Base-by-base conservation (phyloP, 2,329 filamentous ascomycete genomes). In the Trichoderma atroviride region DNA sequence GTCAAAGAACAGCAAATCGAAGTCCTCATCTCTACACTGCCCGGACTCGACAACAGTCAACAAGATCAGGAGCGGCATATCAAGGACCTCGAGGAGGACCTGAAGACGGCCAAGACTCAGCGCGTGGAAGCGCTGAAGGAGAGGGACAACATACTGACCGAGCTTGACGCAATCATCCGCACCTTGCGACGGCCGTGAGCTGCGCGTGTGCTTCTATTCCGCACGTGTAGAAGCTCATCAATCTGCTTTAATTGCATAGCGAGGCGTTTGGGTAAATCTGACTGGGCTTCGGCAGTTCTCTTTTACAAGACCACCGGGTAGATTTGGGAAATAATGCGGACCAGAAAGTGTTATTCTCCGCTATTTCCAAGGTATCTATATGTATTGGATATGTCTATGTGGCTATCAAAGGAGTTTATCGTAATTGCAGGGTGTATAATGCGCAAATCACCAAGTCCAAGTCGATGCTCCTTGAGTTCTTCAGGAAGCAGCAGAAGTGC, bases 1-100 rank as follows among this genome's bases (percentile, higher is more conserved):
- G 79, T 92, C 69, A 93, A 94, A 76, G 91, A 94, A 75, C 92
- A 94, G 81, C 91, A 95, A 81, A 93, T 96, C 71, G 92, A 96
- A 78, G 84, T 88, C 56, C 82, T 96, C 59, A 92, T 95, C 69
- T 91, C 89, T 19, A 87, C 86, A 27, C 83, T 96, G 2, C 93
- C 93, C 0, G 93, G 93, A 0, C 82, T 96, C 27, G 91, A 93
- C 56, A 92, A 90, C 71, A 95, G 91, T 75, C 91, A 95, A 78
- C 84, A 87, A 71, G 91, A 94, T 75, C 93, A 96, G 79, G 86
- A 92, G 76, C 84, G 86, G 72, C 86, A 87, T 69, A 89, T 92
- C 70, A 85, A 83, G 73, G 88, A 89, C 70, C 79, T 92, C 27
- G 89, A 91, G 74, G 86, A 88, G 71, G 89, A 91, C 73, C 80